These are phyloP conservation scores for Colletotrichum spaethianum DNA, from an alignment of 2,329 filamentous ascomycete species.

Conservation along the genomic window DNA sequence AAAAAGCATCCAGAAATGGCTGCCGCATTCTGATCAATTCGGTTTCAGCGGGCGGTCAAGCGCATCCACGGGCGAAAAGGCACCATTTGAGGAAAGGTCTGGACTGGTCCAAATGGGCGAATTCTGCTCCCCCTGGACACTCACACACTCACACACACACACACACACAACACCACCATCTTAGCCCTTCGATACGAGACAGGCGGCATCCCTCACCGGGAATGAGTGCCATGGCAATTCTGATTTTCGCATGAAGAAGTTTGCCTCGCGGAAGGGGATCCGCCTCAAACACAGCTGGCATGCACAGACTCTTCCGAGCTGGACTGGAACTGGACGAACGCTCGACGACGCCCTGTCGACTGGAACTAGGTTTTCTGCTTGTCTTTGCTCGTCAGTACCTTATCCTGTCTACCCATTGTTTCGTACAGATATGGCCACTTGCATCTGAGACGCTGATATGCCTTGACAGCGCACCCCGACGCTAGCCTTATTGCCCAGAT, in stretches of 20 bases:
- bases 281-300: neutral
- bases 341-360: neutral
- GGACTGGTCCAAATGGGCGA: conserved; percentile 4
- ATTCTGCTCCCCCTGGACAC: neutral
- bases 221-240: conserved; percentile 10
- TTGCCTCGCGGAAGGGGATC: neutral
- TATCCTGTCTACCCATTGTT: neutral
- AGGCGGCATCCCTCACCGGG: neutral
- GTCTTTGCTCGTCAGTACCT: neutral
- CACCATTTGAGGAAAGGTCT: conserved; percentile 11
- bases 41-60: conserved; percentile 31
- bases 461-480: neutral
- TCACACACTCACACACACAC: neutral
- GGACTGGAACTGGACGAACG: neutral
- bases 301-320: neutral
- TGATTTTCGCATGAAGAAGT: neutral
- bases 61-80: neutral
- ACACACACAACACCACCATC: neutral
- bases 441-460: neutral
- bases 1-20: neutral
- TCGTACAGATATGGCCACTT: neutral
- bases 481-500: neutral
- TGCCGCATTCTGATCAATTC: conserved; percentile 12
- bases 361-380: neutral
- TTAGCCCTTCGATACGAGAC: neutral